Percentiles rank a stretch among this genome's conserved stretches.
These are phyloP conservation scores for Thermochaetoides dissita DNA, from an alignment of 2,329 filamentous ascomycete species.

Conservation along the genomic window DNA sequence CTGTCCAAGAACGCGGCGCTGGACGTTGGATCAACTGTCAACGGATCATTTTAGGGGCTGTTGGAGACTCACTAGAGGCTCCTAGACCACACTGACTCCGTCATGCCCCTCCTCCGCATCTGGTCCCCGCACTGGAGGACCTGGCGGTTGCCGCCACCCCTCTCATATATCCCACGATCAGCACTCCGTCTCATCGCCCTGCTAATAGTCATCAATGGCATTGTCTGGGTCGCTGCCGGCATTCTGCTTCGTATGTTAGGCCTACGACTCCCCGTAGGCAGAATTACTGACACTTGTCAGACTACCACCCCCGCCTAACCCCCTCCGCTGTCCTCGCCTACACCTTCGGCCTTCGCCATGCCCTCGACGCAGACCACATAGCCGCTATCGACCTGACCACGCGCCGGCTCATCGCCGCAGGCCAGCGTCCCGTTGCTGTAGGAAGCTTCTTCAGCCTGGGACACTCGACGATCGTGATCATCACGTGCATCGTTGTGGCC, in stretches of 20 bases:
- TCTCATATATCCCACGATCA: slow-evolving; percentile 19
- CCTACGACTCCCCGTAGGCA: no score
- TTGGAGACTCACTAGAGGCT: no score
- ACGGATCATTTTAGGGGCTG: no score
- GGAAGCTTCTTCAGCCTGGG: slow-evolving; percentile 91
- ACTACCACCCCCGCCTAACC: slow-evolving; percentile 47
- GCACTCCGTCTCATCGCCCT: slow-evolving; percentile 35
- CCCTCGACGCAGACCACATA: slow-evolving; percentile 90
- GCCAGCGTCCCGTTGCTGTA: slow-evolving; percentile 76
- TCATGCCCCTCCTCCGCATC: slow-evolving; percentile 9
- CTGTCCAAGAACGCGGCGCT: no score
- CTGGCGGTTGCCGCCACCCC: slow-evolving; percentile 16
- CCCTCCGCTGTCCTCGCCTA: slow-evolving; percentile 76
- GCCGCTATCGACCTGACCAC: slow-evolving; percentile 90
- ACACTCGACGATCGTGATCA: slow-evolving; percentile 81
- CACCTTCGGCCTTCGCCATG: slow-evolving; percentile 78
- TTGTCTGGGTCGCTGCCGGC: slow-evolving; percentile 41
- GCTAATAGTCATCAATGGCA: slow-evolving; percentile 35
- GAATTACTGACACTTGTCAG: not conserved
- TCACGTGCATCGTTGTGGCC: slow-evolving; percentile 84
- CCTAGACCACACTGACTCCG: not conserved
- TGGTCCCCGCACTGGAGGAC: slow-evolving; percentile 6
- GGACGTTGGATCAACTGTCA: no score
- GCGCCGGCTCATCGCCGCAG: slow-evolving; percentile 69
- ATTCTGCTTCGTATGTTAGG: slow-evolving; percentile 6